A percentile compares a stretch with the other conserved stretches of the same genome.
Conservation (phyloP, 78 protist genomes). For the Dictyostelium discoideum region dicty_2.7 NC_007088.5:1003001-1003500, state of each 20-base stretch:
- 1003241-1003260: background rate
- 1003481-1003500: constrained; percentile 5
- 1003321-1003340: background rate
- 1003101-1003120: background rate
- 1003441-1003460: constrained; percentile 1
- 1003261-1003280: background rate
- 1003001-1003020: background rate
- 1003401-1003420: background rate
- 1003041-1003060: background rate
- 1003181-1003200: background rate
- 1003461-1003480: background rate
- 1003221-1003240: background rate
- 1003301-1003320: background rate
- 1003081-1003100: background rate
- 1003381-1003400: background rate
- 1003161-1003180: background rate
- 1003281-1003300: background rate
- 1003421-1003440: background rate
- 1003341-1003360: background rate
- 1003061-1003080: background rate
- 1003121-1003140: background rate
- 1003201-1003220: background rate
- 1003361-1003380: background rate
- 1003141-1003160: background rate
- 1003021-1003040: background rate